These are phyloP conservation scores for Nemophila menziesii DNA, from an alignment of 257 asterid species.

Conservation along the genomic window DNA sequence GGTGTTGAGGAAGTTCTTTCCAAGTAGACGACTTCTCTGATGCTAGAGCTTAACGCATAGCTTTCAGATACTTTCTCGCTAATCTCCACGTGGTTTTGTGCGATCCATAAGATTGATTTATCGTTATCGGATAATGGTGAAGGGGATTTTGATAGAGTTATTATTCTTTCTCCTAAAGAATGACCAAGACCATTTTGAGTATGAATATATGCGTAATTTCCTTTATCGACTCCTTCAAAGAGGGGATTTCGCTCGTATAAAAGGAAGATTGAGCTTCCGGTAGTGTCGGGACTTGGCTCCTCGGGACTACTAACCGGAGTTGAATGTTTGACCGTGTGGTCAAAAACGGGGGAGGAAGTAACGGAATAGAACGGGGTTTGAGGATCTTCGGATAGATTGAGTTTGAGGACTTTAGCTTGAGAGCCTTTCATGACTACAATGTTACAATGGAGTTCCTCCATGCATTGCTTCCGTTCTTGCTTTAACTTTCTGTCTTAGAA, in stretches of 20 bases:
- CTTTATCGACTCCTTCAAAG: constrained; percentile 35
- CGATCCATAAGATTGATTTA: constrained; percentile 26
- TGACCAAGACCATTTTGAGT: constrained; percentile 15
- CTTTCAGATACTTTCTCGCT: constrained; percentile 20
- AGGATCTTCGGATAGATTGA: constrained; percentile 44
- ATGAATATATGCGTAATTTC: constrained; percentile 14
- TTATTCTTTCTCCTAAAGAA: constrained; percentile 20
- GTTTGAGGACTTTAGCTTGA: constrained; percentile 67
- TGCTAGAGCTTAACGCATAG: constrained; percentile 35
- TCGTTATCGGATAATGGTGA: constrained; percentile 24
- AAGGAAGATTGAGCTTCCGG: constrained; percentile 33
- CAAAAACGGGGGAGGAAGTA: constrained; percentile 43
- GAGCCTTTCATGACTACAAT: constrained; percentile 79
- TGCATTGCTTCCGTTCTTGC: constrained; percentile 63
- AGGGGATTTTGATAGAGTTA: constrained; percentile 21
- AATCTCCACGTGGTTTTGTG: constrained; percentile 27
- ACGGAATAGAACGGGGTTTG: constrained; percentile 50
- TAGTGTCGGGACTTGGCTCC: constrained; percentile 40
- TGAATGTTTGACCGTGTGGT: constrained; percentile 38
- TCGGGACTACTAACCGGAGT: constrained; percentile 66
- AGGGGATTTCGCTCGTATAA: constrained; percentile 66
- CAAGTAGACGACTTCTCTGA: constrained; percentile 67
- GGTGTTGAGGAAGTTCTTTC: constrained; percentile 47
- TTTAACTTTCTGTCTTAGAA: constrained; percentile 52
- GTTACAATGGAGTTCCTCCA: constrained; percentile 67